Conservation (phyloP, 768 basidiomycete species). For the Crassisporium funariophilum region DNA sequence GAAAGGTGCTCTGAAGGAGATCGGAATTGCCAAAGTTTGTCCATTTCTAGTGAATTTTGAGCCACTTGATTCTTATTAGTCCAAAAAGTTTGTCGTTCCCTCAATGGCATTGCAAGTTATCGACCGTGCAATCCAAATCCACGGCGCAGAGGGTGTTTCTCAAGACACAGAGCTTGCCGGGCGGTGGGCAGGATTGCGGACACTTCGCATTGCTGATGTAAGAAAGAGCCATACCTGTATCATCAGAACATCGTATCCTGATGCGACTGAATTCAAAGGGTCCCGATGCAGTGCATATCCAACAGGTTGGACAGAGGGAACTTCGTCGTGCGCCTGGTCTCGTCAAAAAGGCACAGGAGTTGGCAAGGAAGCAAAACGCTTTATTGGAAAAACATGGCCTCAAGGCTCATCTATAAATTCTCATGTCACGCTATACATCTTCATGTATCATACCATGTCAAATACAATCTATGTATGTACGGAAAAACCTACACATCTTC, state of each 20-base stretch:
- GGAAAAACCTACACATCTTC: too few species aligned
- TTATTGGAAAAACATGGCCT: slow-evolving; percentile 62
- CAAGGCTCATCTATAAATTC: slow-evolving; percentile 55
- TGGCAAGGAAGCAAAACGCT: slow-evolving; percentile 61
- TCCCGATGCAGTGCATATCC: slow-evolving; percentile 89
- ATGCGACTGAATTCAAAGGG: too few species aligned
- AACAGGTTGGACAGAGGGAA: slow-evolving; percentile 92
- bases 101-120: slow-evolving; percentile 85
- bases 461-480: too few species aligned
- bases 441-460: background rate
- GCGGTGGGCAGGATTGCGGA: slow-evolving; percentile 79
- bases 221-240: slow-evolving; percentile 27
- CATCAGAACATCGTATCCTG: too few species aligned
- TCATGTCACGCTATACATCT: slow-evolving; percentile 2
- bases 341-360: slow-evolving; percentile 51
- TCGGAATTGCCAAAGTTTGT: slow-evolving; percentile 91
- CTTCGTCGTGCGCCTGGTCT: slow-evolving; percentile 74
- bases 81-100: slow-evolving; percentile 84
- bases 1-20: slow-evolving; percentile 96
- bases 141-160: slow-evolving; percentile 94
- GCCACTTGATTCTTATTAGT: slow-evolving; percentile 4
- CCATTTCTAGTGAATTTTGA: background rate
- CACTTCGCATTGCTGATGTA: slow-evolving; percentile 87
- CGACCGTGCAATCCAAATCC: slow-evolving; percentile 95
- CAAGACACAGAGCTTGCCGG: slow-evolving; percentile 86